Base-by-base conservation (phyloP, 2,329 filamentous ascomycete species). In the Gaeumannomyces sp. region DNA sequence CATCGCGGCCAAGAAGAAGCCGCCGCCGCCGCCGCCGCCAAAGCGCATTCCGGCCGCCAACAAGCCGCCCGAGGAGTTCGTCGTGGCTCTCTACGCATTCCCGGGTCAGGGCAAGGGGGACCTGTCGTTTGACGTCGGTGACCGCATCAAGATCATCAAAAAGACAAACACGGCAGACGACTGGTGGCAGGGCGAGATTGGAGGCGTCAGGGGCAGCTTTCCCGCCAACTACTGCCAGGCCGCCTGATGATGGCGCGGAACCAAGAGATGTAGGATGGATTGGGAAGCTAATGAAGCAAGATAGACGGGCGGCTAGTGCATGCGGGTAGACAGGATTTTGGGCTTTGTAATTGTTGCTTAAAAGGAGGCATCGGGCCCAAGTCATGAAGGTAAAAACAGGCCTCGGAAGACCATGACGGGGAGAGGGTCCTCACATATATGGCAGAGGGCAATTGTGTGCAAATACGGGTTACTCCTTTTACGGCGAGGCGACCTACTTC, bases 181-280 rank as follows among this genome's bases (percentile, higher is more conserved):
- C 73, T 96, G 92, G 91, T 96, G 92, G 92, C 85, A 91, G 67
- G 92, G 92, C 16, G 91, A 95, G 75, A 68, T 93, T 19, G 80
- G 80, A 57, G 91, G 91, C 0, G 74, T 80, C 31, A 83, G 81
- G 72, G 92, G 92, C 4, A 87, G 81, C 69, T 96, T 96, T 73
- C 92, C 92, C 1, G 92, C 92, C 8, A 96, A 96, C 75, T 96
- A 96, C 76, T 91, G 89, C 72, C 63, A 58, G 50, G 58, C 61
- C n/a, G 31, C 56, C 27, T 64, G 73, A 13, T 73, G 22, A 33
- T 45, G 45, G 45, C 4, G 45, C 45, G 19, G 8, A 50, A 45
- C 14, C 14, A 19, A 10, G 38, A 19, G 4, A 19, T 10, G 8
- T 33, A 19, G 14, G 38, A 7, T 35, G 8, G 33, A 14, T 10